Conservation (phyloP, 202 grass and related monocot genomes). For the Setaria italica region DNA sequence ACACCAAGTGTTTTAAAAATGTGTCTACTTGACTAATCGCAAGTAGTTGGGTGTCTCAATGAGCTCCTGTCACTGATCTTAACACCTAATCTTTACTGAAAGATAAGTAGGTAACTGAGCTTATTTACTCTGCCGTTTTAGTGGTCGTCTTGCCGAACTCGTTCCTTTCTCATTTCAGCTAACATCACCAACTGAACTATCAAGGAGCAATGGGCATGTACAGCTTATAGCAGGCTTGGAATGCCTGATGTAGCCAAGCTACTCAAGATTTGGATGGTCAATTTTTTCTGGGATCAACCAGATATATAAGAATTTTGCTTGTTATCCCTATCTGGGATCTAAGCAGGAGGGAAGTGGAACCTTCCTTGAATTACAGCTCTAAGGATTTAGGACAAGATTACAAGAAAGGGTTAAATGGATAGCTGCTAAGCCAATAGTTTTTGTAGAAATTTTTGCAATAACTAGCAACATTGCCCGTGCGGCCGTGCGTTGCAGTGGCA, state of each 20-base stretch:
- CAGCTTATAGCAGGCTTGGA: background rate
- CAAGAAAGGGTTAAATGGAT: background rate
- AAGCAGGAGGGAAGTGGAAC: slow-evolving; percentile 19
- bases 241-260: slow-evolving; percentile 18
- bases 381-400: slow-evolving; percentile 18
- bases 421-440: background rate
- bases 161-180: background rate
- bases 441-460: slow-evolving; percentile 7
- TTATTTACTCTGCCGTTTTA: background rate
- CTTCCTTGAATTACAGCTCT: slow-evolving; percentile 18
- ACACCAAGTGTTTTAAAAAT: background rate
- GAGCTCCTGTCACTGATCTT: slow-evolving; percentile 20
- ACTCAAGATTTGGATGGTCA: background rate
- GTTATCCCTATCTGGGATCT: slow-evolving; percentile 2
- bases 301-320: slow-evolving; percentile 24
- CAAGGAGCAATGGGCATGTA: background rate
- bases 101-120: background rate
- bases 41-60: background rate
- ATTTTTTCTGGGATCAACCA: slow-evolving; percentile 6
- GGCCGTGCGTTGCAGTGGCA: too few species aligned
- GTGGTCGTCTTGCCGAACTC: too few species aligned
- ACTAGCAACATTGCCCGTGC: too few species aligned
- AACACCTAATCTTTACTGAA: slow-evolving; percentile 3
- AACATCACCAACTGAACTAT: slow-evolving; percentile 1
- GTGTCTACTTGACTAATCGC: background rate